Evolutionary conservation across 2,329 filamentous ascomycete genomes (phyloP), one percentile per base, ranked within the genome.

Genomic region (Fusarium anguioides): DNA sequence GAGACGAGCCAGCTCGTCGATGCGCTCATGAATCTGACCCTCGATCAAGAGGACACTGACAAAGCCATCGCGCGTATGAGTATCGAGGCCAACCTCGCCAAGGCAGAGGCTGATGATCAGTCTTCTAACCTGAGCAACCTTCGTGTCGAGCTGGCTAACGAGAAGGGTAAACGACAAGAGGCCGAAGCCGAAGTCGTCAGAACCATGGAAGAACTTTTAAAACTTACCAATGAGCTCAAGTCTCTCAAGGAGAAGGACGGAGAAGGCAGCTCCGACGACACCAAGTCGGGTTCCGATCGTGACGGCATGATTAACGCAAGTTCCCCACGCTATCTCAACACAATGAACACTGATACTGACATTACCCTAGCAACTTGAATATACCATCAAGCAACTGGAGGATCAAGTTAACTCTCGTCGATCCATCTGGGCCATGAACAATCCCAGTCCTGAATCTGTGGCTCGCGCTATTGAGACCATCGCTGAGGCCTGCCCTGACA

Each of bases 1-100:
- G 79, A 81, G 72, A 79, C 76, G 10, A 77, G 75, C 35, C 74
- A 78, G 64, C 77, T 80, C 6, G 77, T 80, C 11, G 76, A 80
- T 33, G 77, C 78, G 6, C 63, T 80, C 18, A 76, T 75, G 72
- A 79, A 79, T 53, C 42, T 79, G 36, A 74, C 70, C 7, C 75
- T 80, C 10, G 78, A 80, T 55, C 74, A 77, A 36, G 75, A 80
- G 59, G 78, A 80, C 15, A 78, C 76, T 3, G 76, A 79, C 54
- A 77, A 77, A 70, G 75, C 77, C 9, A 75, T 79, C 39, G 75
- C 78, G 3, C 70, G 78, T 15, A 77, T 80, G 76, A 77, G 77
- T 50, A 75, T 80, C 54, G 78, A 79, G 49, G 74, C 75, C 15
- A 80, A 78, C 40, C 67, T 80, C 14, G 68, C 72, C 40, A 77